Evolutionary conservation across 2,329 filamentous ascomycete genomes (phyloP).

Genomic region (Aspergillus quadrilineatus): DNA sequence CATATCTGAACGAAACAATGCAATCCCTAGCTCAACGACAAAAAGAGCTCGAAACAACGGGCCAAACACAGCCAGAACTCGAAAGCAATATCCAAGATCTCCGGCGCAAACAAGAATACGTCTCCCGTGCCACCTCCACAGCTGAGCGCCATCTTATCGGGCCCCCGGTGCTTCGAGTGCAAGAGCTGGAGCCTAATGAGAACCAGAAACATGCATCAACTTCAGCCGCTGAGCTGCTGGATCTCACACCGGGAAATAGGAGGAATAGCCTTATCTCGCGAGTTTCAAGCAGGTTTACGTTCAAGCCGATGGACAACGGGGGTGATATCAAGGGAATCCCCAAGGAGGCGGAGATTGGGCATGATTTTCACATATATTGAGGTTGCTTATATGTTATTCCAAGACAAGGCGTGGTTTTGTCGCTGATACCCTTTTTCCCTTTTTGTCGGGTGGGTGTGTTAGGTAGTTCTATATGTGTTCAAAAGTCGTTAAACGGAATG

Average conservation of each 20-base stretch:
- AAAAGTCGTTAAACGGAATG: not conserved
- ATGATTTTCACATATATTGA: slow-evolving; percentile 38
- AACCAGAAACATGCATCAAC: not conserved
- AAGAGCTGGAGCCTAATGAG: slow-evolving; percentile 46
- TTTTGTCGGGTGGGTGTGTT: not conserved
- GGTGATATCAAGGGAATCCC: slow-evolving; percentile 64
- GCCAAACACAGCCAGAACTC: slow-evolving; percentile 29
- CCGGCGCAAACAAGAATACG: slow-evolving; percentile 60
- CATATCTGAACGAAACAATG: slow-evolving; percentile 65
- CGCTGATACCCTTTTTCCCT: not conserved
- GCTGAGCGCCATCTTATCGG: slow-evolving; percentile 78
- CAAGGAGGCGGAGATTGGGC: slow-evolving; percentile 44
- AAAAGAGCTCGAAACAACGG: slow-evolving; percentile 29
- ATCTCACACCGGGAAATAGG: slow-evolving; percentile 29
- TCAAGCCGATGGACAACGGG: slow-evolving; percentile 26
- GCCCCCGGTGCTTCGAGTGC: slow-evolving; percentile 76
- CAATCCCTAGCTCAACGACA: slow-evolving; percentile 52
- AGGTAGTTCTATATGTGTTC: not conserved
- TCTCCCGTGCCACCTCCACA: slow-evolving; percentile 71
- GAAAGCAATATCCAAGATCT: slow-evolving; percentile 39
- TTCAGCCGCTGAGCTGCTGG: slow-evolving; percentile 24
- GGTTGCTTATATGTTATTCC: not conserved
- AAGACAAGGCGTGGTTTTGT: not conserved
- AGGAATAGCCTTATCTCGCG: slow-evolving; percentile 27
- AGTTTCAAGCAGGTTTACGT: slow-evolving; percentile 19